Percentiles rank a stretch among this genome's conserved stretches.
Conservation (phyloP, 345 rosid species). For the sweet orange (Citrus sinensis) region DVS_A1.0 CM039169.1:3531501-3532000, state of each 20-base stretch:
- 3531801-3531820: slow-evolving; percentile 27
- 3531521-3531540: neutral
- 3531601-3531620: slow-evolving; percentile 32
- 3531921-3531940: slow-evolving; percentile 26
- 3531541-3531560: slow-evolving; percentile 14
- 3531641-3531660: slow-evolving; percentile 11
- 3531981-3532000: slow-evolving; percentile 27
- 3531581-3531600: slow-evolving; percentile 18
- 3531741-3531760: slow-evolving; percentile 39
- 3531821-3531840: slow-evolving; percentile 30
- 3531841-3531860: slow-evolving; percentile 33
- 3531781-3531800: slow-evolving; percentile 30
- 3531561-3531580: neutral
- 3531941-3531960: slow-evolving; percentile 16
- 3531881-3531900: slow-evolving; percentile 34
- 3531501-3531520: neutral
- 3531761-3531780: slow-evolving; percentile 50
- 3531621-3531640: neutral
- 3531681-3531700: slow-evolving; percentile 24
- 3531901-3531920: slow-evolving; percentile 34
- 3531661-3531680: slow-evolving; percentile 15
- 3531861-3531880: slow-evolving; percentile 52
- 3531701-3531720: slow-evolving; percentile 19
- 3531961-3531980: slow-evolving; percentile 23
- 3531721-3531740: slow-evolving; percentile 53